These are phyloP conservation scores for Senna tora DNA, from an alignment of 306 rosid species.

Conservation along the genomic window DNA sequence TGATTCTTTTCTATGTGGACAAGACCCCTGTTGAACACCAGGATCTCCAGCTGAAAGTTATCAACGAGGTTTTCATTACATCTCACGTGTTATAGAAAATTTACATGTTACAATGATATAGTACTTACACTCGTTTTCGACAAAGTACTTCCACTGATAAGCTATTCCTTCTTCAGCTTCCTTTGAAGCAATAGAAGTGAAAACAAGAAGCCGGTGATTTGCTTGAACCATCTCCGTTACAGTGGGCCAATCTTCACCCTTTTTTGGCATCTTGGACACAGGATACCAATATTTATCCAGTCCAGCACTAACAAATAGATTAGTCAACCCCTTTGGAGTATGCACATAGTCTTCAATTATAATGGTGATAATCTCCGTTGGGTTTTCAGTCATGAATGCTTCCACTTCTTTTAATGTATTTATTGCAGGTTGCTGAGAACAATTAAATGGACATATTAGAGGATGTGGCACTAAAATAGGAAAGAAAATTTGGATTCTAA, in stretches of 20 bases:
- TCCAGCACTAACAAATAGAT: slow-evolving; percentile 76
- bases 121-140: slow-evolving; percentile 87
- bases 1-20: slow-evolving; percentile 90
- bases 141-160: slow-evolving; percentile 93
- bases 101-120: slow-evolving; percentile 11
- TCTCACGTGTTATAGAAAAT: slow-evolving; percentile 13
- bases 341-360: slow-evolving; percentile 96
- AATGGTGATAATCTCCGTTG: slow-evolving; percentile 86
- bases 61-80: slow-evolving; percentile 14
- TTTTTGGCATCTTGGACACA: slow-evolving; percentile 86
- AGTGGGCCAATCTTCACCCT: slow-evolving; percentile 92
- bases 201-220: slow-evolving; percentile 86
- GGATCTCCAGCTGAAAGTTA: slow-evolving; percentile 95
- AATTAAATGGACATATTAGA: slow-evolving; percentile 42
- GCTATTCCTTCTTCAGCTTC: slow-evolving; percentile 94
- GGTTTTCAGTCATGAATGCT: slow-evolving; percentile 76
- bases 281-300: slow-evolving; percentile 93
- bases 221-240: slow-evolving; percentile 77
- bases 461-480: neutral
- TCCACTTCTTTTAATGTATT: slow-evolving; percentile 92
- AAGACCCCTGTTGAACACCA: slow-evolving; percentile 73
- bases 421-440: slow-evolving; percentile 91
- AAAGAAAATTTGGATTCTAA: slow-evolving; percentile 17
- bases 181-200: slow-evolving; percentile 87
- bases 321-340: slow-evolving; percentile 81